phyloP scores from a whole-genome alignment of 805 yeast species.

The Saturnispora sanitii region DNA sequence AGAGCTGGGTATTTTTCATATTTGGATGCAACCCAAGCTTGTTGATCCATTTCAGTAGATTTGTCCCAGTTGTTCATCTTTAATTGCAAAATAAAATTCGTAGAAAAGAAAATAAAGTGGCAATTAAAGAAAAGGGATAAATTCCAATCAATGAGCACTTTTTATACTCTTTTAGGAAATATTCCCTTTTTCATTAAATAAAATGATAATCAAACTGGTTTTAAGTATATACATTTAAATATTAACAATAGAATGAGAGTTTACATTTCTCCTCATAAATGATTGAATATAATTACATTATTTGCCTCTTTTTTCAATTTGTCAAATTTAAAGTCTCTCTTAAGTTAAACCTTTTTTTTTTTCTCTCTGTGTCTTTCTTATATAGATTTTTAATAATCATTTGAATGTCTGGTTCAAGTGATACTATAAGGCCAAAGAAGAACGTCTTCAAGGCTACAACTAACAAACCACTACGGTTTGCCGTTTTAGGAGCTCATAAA shows the following conservation, averaged over 20 bases:
- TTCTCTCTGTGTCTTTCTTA: neutral
- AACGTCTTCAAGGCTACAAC: slow-evolving; percentile 23
- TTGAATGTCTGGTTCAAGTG: neutral
- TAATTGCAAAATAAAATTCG: neutral
- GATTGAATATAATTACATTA: too few relatives aligned
- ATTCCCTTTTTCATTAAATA: too few relatives aligned
- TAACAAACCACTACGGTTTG: slow-evolving; percentile 24
- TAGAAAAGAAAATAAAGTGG: neutral
- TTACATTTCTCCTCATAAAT: too few relatives aligned
- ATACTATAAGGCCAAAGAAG: slow-evolving; percentile 10
- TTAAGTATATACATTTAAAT: too few relatives aligned
- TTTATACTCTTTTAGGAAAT: too few relatives aligned
- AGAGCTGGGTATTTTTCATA: slow-evolving; percentile 44
- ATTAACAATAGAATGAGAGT: too few relatives aligned
- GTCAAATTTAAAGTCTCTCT: neutral
- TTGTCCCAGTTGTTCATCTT: slow-evolving; percentile 20
- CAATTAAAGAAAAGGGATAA: neutral
- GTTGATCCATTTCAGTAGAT: slow-evolving; percentile 32
- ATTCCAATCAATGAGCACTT: too few relatives aligned
- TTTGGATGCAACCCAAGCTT: slow-evolving; percentile 40
- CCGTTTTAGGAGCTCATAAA: slow-evolving; percentile 25
- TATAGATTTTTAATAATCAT: neutral
- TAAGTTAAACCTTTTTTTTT: neutral
- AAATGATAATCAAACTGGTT: neutral
- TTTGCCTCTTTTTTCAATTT: too few relatives aligned